Conservation (phyloP, 2,329 filamentous ascomycete species). For the Clarireedia sp. region DNA sequence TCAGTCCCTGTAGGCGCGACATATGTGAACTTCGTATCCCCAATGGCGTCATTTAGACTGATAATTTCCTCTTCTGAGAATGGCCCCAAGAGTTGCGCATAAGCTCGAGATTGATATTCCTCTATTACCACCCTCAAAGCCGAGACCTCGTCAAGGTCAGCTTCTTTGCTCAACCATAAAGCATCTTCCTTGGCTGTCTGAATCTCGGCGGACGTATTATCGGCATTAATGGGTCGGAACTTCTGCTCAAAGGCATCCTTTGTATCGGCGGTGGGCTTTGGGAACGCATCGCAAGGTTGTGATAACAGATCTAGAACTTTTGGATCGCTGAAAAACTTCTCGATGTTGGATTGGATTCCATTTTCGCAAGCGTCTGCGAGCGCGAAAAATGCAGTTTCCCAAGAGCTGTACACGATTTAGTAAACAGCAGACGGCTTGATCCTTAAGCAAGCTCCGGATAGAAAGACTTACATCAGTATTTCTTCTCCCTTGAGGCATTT, state of each 20-base stretch:
- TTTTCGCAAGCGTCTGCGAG: constrained; percentile 49
- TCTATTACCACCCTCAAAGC: constrained; percentile 73
- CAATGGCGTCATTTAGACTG: constrained; percentile 67
- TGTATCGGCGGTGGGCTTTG: constrained; percentile 50
- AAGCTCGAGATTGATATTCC: constrained; percentile 76
- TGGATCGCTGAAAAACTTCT: constrained; percentile 61
- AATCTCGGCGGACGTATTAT: constrained; percentile 59
- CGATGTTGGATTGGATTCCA: constrained; percentile 47
- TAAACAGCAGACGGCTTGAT: not conserved
- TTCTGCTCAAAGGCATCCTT: constrained; percentile 72
- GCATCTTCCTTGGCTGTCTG: constrained; percentile 77
- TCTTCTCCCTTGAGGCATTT: constrained; percentile 75
- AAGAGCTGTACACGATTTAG: constrained; percentile 40
- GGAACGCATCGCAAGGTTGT: constrained; percentile 61
- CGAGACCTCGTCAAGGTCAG: constrained; percentile 69
- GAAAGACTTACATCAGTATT: constrained; percentile 62
- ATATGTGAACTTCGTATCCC: constrained; percentile 52
- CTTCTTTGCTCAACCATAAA: constrained; percentile 74
- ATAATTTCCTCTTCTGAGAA: constrained; percentile 72
- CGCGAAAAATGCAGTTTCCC: constrained; percentile 51
- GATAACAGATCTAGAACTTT: constrained; percentile 62
- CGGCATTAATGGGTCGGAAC: constrained; percentile 78
- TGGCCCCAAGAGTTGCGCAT: constrained; percentile 60
- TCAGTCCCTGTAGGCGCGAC: constrained; percentile 40
- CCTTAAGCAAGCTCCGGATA: not conserved